These are phyloP conservation scores for Starmera quercuum DNA, from an alignment of 805 yeast species.

Conservation along the genomic window DNA sequence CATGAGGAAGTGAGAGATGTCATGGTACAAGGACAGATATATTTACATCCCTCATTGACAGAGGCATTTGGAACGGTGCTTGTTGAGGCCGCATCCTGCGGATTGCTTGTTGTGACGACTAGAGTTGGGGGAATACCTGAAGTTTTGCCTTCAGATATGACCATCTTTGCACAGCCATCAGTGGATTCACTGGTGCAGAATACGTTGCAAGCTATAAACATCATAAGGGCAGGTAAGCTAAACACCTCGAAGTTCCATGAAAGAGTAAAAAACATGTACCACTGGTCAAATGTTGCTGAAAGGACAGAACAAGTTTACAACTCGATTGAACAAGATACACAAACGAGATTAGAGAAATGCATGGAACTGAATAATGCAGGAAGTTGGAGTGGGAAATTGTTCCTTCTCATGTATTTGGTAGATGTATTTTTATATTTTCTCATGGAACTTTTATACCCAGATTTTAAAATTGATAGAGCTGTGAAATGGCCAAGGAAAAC, in stretches of 20 bases:
- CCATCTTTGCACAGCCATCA: constrained; percentile 82
- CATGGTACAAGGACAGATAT: constrained; percentile 90
- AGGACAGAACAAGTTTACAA: constrained; percentile 82
- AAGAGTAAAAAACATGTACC: constrained; percentile 74
- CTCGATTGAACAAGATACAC: constrained; percentile 26
- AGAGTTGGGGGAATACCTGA: constrained; percentile 98
- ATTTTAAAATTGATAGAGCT: constrained; percentile 60
- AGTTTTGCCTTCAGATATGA: constrained; percentile 89
- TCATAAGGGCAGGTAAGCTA: constrained; percentile 47
- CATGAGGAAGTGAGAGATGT: constrained; percentile 92
- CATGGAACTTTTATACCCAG: constrained; percentile 68
- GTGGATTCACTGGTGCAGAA: constrained; percentile 75
- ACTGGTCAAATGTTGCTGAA: constrained; percentile 84
- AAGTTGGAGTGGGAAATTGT: constrained; percentile 80
- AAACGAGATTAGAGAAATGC: constrained; percentile 44
- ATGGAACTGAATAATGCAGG: constrained; percentile 64
- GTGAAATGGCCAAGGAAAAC: constrained; percentile 64
- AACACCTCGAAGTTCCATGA: constrained; percentile 75
- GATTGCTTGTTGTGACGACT: constrained; percentile 87
- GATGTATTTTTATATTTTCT: constrained; percentile 60
- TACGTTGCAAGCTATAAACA: constrained; percentile 59
- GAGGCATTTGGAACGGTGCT: constrained; percentile 97
- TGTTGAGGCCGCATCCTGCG: constrained; percentile 97
- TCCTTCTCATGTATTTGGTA: constrained; percentile 70
- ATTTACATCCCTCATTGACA: constrained; percentile 86